A percentile compares a stretch with the other conserved stretches of the same genome.
Conservation (phyloP, 768 basidiomycete species). For the Boletales sp. region DNA sequence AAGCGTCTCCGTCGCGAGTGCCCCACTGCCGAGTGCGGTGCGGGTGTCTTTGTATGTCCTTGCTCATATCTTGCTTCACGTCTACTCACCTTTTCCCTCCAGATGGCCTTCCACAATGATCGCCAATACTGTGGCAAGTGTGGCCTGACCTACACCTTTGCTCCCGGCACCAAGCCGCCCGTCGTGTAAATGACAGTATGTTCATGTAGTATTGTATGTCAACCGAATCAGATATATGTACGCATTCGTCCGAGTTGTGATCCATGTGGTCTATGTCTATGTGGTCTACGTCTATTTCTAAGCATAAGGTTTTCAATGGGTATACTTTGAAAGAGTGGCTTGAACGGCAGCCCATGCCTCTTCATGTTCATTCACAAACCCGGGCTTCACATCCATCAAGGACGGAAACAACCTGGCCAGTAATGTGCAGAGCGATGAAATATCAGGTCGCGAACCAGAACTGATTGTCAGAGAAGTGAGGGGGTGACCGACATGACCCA, state of each 20-base stretch:
- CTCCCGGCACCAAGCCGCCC: conserved; percentile 76
- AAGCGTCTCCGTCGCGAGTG: conserved; percentile 99
- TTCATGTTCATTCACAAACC: conserved; percentile 27
- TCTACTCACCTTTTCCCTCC: conserved; percentile 16
- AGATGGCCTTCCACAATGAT: conserved; percentile 99
- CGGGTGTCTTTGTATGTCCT: conserved; percentile 74
- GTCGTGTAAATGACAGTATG: conserved; percentile 43
- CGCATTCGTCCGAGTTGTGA: not conserved
- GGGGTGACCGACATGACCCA: conserved; percentile 3
- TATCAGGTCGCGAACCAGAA: conserved; percentile 29
- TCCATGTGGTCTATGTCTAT: conserved; percentile 3
- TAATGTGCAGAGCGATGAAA: conserved; percentile 23
- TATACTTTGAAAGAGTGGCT: conserved; percentile 2
- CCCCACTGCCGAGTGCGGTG: conserved; percentile 78
- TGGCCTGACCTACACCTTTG: conserved; percentile 82
- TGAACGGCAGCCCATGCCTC: conserved; percentile 27
- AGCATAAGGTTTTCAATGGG: not conserved
- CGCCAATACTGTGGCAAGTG: conserved; percentile 98
- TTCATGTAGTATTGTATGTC: not conserved
- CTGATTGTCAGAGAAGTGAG: conserved; percentile 36
- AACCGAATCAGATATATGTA: not conserved
- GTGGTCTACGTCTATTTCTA: conserved; percentile 2
- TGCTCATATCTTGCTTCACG: not conserved
- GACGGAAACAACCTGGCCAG: conserved; percentile 40
- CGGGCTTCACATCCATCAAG: conserved; percentile 34